Evolutionary conservation across 2,329 filamentous ascomycete species (phyloP).

Genomic region (Zasmidium angulare): DNA sequence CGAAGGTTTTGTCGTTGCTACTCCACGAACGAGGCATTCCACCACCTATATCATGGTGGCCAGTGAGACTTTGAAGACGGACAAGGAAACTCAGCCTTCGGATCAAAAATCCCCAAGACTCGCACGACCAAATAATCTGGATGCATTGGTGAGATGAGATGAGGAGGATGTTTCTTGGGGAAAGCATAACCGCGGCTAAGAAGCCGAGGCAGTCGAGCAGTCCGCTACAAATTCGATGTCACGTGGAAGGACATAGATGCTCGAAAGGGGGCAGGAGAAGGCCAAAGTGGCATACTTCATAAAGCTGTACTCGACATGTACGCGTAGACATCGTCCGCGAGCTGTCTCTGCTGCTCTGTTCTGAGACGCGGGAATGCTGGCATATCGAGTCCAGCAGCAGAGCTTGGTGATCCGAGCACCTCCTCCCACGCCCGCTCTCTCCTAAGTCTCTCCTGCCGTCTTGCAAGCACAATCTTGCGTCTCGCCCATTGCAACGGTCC

Average conservation of each 20-base stretch:
- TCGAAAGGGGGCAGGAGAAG: too few relatives aligned
- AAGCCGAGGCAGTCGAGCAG: neutral
- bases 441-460: neutral
- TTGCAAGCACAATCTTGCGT: neutral
- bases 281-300: neutral
- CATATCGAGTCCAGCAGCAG: neutral
- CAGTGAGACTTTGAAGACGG: neutral
- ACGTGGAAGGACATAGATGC: too few relatives aligned
- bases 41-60: neutral
- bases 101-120: neutral
- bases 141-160: neutral
- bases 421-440: neutral
- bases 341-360: neutral
- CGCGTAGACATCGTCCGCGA: conserved; percentile 6
- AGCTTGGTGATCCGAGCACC: neutral
- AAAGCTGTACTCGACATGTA: neutral
- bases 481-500: neutral
- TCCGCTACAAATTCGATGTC: too few relatives aligned
- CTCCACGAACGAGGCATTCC: conserved; percentile 18
- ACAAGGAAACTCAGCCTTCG: neutral
- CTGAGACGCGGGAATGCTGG: conserved; percentile 4
- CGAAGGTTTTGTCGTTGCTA: conserved; percentile 23
- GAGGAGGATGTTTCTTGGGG: neutral
- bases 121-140: neutral
- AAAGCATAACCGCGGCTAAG: neutral